These are phyloP conservation scores for Pochonia chlamydosporia DNA, from an alignment of 2,329 filamentous ascomycete genomes.

Conservation along the genomic window DNA sequence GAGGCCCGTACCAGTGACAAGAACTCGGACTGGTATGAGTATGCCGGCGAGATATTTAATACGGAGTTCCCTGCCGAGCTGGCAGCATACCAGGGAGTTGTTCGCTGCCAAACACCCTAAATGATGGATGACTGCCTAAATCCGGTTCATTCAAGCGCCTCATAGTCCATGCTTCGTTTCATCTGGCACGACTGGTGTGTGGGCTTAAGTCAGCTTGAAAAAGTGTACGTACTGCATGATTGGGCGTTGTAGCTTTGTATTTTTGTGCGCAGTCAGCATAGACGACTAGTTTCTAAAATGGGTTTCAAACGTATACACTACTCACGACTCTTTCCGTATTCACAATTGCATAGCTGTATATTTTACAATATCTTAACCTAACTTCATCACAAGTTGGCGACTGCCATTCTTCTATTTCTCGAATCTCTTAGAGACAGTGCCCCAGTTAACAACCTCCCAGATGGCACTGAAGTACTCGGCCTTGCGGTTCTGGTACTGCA, in stretches of 20 bases:
- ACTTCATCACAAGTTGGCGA: not conserved
- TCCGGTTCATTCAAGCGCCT: not conserved
- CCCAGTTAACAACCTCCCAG: constrained; percentile 97
- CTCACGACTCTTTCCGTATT: no score
- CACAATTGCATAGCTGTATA: no score
- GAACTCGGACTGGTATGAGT: constrained; percentile 26
- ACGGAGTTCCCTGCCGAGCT: constrained; percentile 18
- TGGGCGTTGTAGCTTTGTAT: no score
- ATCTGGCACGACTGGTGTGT: no score
- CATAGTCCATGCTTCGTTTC: no score
- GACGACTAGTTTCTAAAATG: no score
- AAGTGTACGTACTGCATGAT: no score
- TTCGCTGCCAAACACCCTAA: constrained; percentile 20
- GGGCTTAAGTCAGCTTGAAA: no score
- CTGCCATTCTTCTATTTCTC: constrained; percentile 32
- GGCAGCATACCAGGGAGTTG: constrained; percentile 23
- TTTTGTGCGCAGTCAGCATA: no score
- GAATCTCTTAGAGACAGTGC: constrained; percentile 76
- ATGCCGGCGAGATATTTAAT: constrained; percentile 21
- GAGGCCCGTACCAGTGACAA: constrained; percentile 19
- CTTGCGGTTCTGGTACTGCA: constrained; percentile 96
- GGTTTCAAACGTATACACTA: no score
- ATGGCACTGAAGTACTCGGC: constrained; percentile 90
- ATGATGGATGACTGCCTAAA: not conserved
- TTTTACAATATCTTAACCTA: constrained; percentile 2